Evolutionary conservation across 495 filamentous ascomycete genomes (phyloP), one percentile per base, ranked within the genome.

Genomic region (Annulohypoxylon moriforme): DNA sequence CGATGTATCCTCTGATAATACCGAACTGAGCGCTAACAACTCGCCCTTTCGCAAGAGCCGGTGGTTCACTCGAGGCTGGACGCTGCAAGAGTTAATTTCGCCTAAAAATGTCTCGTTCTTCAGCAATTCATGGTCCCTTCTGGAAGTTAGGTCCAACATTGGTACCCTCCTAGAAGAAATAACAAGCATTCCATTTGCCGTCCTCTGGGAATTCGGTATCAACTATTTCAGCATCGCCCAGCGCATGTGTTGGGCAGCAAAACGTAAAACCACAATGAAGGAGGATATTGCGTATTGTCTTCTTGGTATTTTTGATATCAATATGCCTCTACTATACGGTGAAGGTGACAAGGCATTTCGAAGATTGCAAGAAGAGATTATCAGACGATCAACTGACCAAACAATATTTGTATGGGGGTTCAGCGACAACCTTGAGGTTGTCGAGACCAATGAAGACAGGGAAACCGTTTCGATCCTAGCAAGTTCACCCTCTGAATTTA

Each of bases 51-150:
- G 36, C 36, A 40, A 40, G 11, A 40, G 36, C 13, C 46, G 25
- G 10, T 29, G 50, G 50, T 55, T 55, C 14, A 55, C 50, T 27
- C 24, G 29, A 6, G 29, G 29, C n/a, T 55, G 50, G 50, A 55
- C 50, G n/a, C 14, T 55, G 1, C 50, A 55, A 18, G 50, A 55
- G n/a, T 18, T 55, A 18, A 55, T 55, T 1, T 27, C 50, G 5
- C 50, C 50, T 9, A 20, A 34, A 1, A n/a, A n/a, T 3, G 29
- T 55, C 14, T 8, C 0, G 10, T 55, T 55, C n/a, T 55, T 25
- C 18, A 14, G 11, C 25, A 25, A 14, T 6, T 29, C 20, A 4
- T 52, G 47, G 47, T 40, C 36, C 10, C 13, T 40, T n/a, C 36
- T 40, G 4, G 13, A 13, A 3, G 11, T 13, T 1, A 40, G 36